Evolutionary conservation across 1,284 basidiomycete species (phyloP).

Genomic region (Apiotrichum gamsii): DNA sequence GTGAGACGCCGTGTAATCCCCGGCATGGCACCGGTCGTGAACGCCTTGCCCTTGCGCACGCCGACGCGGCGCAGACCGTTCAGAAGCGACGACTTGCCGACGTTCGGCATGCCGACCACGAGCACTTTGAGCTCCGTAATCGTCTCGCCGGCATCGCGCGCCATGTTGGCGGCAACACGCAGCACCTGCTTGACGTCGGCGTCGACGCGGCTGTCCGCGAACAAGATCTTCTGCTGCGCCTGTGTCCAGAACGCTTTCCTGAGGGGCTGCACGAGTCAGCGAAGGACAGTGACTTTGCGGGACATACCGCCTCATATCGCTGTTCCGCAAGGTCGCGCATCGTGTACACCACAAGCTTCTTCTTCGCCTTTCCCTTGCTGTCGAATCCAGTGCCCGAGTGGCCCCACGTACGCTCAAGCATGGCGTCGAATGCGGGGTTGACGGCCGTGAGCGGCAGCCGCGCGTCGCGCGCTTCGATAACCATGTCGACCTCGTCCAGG

Average conservation of each 20-base stretch:
- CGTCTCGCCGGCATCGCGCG: constrained; percentile 8
- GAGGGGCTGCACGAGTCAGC: constrained; percentile 40
- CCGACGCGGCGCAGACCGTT: constrained; percentile 87
- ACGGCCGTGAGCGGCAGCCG: constrained; percentile 89
- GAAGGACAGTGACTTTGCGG: too few relatives aligned
- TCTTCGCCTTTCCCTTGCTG: constrained; percentile 46
- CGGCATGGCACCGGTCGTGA: constrained; percentile 80
- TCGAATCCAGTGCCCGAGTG: constrained; percentile 31
- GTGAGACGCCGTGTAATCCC: constrained; percentile 79
- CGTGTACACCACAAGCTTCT: constrained; percentile 85
- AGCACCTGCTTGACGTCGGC: constrained; percentile 49
- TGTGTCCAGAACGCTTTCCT: constrained; percentile 47
- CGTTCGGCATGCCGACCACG: constrained; percentile 97
- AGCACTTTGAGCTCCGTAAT: constrained; percentile 69
- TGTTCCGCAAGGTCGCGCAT: constrained; percentile 86
- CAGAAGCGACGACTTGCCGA: constrained; percentile 90
- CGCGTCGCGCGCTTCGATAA: constrained; percentile 90
- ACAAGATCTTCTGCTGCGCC: constrained; percentile 50
- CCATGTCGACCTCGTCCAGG: constrained; percentile 75
- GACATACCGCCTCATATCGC: constrained; percentile 71
- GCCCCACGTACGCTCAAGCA: constrained; percentile 40
- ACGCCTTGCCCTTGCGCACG: constrained; percentile 76
- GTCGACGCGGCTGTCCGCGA: constrained; percentile 51
- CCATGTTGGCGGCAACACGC: constrained; percentile 39
- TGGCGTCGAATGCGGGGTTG: constrained; percentile 77